Percentiles rank a stretch among this genome's conserved stretches.
These are phyloP conservation scores for Talaromyces stipitatus DNA, from an alignment of 495 filamentous ascomycete genomes.

Conservation along the genomic window DNA sequence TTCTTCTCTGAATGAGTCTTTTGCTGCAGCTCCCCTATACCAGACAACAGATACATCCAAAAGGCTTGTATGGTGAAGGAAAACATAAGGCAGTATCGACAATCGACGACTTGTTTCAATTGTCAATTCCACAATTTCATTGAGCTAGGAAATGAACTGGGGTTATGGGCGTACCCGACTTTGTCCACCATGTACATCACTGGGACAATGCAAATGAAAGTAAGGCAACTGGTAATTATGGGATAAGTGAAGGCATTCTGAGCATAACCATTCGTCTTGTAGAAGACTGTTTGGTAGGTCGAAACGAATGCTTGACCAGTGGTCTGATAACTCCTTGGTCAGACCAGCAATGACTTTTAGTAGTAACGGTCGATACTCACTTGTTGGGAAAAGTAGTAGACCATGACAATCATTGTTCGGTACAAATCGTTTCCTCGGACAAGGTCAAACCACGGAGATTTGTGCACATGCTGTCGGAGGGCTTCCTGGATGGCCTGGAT, in stretches of 20 bases:
- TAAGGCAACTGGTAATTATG: not conserved
- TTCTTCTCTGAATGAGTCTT: not conserved
- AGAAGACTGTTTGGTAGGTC: not conserved
- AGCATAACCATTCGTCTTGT: not conserved
- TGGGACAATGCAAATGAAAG: not conserved
- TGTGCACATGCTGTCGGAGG: not conserved
- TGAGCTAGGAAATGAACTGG: no score
- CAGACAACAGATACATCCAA: not conserved
- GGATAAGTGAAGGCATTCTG: not conserved
- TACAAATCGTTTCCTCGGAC: not conserved
- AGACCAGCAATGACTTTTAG: no score
- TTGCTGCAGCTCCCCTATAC: not conserved
- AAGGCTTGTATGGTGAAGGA: not conserved
- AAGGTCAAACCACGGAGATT: not conserved
- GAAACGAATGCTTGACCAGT: not conserved
- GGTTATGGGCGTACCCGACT: no score
- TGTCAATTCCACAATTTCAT: not conserved
- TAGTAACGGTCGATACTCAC: not conserved
- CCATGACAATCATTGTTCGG: not conserved
- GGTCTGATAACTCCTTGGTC: no score
- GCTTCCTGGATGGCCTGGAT: not conserved
- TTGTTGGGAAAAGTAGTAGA: not conserved
- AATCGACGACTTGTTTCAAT: not conserved
- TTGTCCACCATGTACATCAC: not conserved
- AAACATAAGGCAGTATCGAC: not conserved